Base-by-base conservation (phyloP, 108 stramenopile genomes). In the Pelagomonas calceolata region DNA sequence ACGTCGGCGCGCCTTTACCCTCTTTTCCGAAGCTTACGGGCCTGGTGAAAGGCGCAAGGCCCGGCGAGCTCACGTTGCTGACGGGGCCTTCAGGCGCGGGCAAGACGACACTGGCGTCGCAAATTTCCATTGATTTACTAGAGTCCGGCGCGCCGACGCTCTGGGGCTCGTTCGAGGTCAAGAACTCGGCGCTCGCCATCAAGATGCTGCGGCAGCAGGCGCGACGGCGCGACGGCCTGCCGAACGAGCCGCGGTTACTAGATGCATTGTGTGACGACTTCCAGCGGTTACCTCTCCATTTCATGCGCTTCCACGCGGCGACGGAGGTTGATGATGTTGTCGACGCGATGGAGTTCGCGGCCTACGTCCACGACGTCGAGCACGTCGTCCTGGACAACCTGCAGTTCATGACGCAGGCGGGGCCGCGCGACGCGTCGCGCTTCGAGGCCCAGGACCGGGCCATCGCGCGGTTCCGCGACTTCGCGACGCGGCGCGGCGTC, bases 101-200 rank as follows among this genome's bases (percentile, higher is more conserved):
- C 34, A 91, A 99, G 78, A 99, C 98, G 16, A 99, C 98, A 0
- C 88, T 99, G 68, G 75, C 97, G 14, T 89, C 92, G 43, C 94
- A 98, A 82, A 66, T 94, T 18, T 87, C 87, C 37, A 77, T 98
- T 29, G 95, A 98, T 75, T 78, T 97, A 69, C 93, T 94, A 31
- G 92, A 89, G 71, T 87, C 89, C 43, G 94, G 91, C 39, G 79
- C 92, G 66, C 91, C 88, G 64, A 87, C 91, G 18, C 73, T 98
- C 14, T 98, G 98, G 98, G 98, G 98, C 31, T 77, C 46, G 67
- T 99, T 99, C 70, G 98, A 99, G 79, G 87, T 99, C 39, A 91
- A 94, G 69, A 95, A 94, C 74, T 88, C 91, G 18, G 81, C 86
- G 33, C 81, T 99, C n/a, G 68, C 95, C 66, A 83, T 85, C 81